Base-by-base conservation (phyloP, 2,329 filamentous ascomycete species). In the Fusarium protoensiforme region DNA sequence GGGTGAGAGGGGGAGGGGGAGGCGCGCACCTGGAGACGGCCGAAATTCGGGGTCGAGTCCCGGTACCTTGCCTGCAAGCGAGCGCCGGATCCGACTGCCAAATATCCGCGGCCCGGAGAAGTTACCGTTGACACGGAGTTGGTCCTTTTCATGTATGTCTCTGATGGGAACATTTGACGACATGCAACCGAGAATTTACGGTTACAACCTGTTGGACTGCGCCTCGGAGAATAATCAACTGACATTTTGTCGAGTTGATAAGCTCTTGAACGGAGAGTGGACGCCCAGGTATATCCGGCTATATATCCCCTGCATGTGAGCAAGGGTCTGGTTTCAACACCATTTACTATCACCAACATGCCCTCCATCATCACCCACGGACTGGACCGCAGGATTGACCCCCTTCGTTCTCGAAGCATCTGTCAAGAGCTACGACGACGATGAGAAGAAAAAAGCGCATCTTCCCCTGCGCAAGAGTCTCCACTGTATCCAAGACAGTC, bases 261-360 rank as follows among this genome's bases (percentile, higher is more conserved):
- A 71, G 64, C 31, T 59, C 24, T 46, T 41, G 33, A 16, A 41
- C 20, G 48, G 29, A 54, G 22, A 63, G 63, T 71, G 71, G 64
- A 64, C 39, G 58, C 33, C 51, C 59, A 56, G 24, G 60, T 27
- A 41, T 54, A 63, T 53, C 61, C 56, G 63, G 58, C 58, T 61
- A 59, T 58, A 56, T 54, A 56, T 63, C 33, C 48, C 61, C 63
- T 73, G 60, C 70, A 68, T 46, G 29, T 39, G 53, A 27, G 27
- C 41, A 57, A 57, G 61, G 61, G 20, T 57, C 38, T 35, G 56
- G 65, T 73, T 68, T 64, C 67, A 68, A 60, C 48, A 59, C 27
- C 18, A 36, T 39, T 31, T 10, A 51, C 46, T 51, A 67, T 72
- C 65, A 73, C 64, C 43, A 60, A 69, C 57, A 62, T 31, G 20